phyloP scores from a whole-genome alignment of 2,329 filamentous ascomycete genomes.

The Microcyclospora tardicrescens region DNA sequence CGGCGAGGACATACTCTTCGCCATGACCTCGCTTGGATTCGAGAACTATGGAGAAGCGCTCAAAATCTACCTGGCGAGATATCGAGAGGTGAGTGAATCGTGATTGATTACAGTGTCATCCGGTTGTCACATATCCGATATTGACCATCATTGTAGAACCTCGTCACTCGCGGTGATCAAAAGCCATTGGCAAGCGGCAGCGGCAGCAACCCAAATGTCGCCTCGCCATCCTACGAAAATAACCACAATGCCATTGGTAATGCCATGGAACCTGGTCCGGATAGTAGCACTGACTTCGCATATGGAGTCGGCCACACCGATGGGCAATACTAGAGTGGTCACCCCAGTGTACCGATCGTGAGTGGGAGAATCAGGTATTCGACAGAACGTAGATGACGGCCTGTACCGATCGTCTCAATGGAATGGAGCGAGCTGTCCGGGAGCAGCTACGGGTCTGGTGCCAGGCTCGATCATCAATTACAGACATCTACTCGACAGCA shows the following conservation, averaged over 20 bases:
- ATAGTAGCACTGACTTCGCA: constrained; percentile 27
- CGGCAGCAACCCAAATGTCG: constrained; percentile 17
- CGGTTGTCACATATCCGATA: constrained; percentile 10
- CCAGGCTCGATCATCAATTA: too few relatives aligned
- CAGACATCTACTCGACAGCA: too few relatives aligned
- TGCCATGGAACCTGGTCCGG: constrained; percentile 30
- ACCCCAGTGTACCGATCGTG: too few relatives aligned
- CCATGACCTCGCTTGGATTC: constrained; percentile 97
- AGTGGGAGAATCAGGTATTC: too few relatives aligned
- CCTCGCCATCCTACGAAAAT: constrained; percentile 19
- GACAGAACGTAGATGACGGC: too few relatives aligned
- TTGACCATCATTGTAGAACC: constrained; percentile 44
- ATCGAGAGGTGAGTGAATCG: constrained; percentile 73
- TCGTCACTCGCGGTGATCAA: constrained; percentile 60
- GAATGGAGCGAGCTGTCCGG: too few relatives aligned
- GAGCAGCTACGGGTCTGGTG: too few relatives aligned
- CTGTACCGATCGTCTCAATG: too few relatives aligned
- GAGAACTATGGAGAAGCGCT: constrained; percentile 97
- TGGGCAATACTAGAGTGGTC: neutral
- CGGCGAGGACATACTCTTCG: constrained; percentile 95
- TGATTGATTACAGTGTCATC: neutral
- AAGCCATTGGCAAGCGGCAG: constrained; percentile 35
- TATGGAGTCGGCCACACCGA: constrained; percentile 8
- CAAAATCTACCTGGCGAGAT: constrained; percentile 96
- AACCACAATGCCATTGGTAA: constrained; percentile 31